Base-by-base conservation (phyloP, 768 basidiomycete species). In the Tephrocybe sp. region DNA sequence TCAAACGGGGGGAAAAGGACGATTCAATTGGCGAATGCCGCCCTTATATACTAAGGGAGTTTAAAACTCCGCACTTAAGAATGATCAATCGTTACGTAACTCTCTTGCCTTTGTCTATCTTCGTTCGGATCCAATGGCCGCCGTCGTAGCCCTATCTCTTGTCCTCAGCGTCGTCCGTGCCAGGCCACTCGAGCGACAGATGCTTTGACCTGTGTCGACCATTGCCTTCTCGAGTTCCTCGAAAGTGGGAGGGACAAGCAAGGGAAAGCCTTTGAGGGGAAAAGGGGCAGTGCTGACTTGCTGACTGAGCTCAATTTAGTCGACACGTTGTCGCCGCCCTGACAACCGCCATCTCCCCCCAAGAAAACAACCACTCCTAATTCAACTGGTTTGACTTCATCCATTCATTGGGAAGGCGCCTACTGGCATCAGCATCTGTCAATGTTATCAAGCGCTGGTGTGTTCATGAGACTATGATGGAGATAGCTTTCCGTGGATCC, bases 1-100 rank as follows among this genome's bases (percentile, higher is more conserved):
- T 57, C 42, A 56, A 58, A 57, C 61, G 67, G 67, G 64, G 69
- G 58, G 58, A 60, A 61, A 69, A 66, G 60, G 60, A 41, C 49
- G 46, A 57, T 59, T 64, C 24, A 57, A 62, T 51, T 52, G 46
- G 60, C 59, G 59, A 66, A 55, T 52, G 49, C 47, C 58, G 55
- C 39, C 60, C 50, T 76, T 78, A 77, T 79, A 79, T 79, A 79
- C 66, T 50, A 54, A 30, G 35, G n/a, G 21, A 42, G 24, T 53
- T 77, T 76, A 42, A 75, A 74, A 71, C 74, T 76, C 75, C 75
- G 75, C 64, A 61, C 41, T 52, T 58, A 38, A 60, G 67, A 74
- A 60, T 72, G 69, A 69, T 52, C 45, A 32, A 31, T 5, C 39
- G 49, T 77, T 77, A 75, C 73, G 75, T 76, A 76, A 77, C 55